Base-by-base conservation (phyloP, 306 rosid genomes). In the Erythrophleum fordii region DNA sequence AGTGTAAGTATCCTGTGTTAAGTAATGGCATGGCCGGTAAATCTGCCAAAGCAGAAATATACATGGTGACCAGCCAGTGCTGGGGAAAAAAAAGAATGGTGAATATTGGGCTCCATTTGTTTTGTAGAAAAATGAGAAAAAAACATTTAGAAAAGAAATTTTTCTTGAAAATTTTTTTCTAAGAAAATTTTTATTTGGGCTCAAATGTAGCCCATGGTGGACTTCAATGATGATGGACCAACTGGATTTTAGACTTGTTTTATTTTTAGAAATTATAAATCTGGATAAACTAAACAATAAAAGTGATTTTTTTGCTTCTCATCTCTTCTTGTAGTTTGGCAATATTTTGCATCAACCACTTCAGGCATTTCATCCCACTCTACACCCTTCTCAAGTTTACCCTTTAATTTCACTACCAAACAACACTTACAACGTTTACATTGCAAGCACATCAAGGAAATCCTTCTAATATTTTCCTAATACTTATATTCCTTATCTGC, bases 11-110 rank as follows among this genome's bases (percentile, higher is more conserved):
- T 56, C 31, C 51, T 55, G 28, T 44, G 28, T 55, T 41, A 20
- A 68, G 76, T 49, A 53, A 83, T 28, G 67, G 61, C 52, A 48
- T 16, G 71, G 45, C 53, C 51, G 68, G 14, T 29, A 53, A 44
- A 83, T 45, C 42, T 25, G 29, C 55, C 20, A 35, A 7, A 18
- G 25, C 60, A 37, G 28, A 55, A 37, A 62, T 45, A 59, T 9
- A 69, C 42, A 64, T 29, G 28, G 37, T 62, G 48, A 81, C 49
- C 42, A 35, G 53, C 2, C 4, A 31, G 25, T 9, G 59, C 28
- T 25, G 16, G 29, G 55, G 79, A 51, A 4, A 66, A 4, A 66
- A 65, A 0, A 20, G 18, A n/a, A 41, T 13, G 37, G 35, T 23
- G 18, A 58, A 25, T 25, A 16, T 16, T 11, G 25, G 12, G 35